phyloP scores from a whole-genome alignment of 306 rosid genomes.

The Astragalus glycyphyllos region DNA sequence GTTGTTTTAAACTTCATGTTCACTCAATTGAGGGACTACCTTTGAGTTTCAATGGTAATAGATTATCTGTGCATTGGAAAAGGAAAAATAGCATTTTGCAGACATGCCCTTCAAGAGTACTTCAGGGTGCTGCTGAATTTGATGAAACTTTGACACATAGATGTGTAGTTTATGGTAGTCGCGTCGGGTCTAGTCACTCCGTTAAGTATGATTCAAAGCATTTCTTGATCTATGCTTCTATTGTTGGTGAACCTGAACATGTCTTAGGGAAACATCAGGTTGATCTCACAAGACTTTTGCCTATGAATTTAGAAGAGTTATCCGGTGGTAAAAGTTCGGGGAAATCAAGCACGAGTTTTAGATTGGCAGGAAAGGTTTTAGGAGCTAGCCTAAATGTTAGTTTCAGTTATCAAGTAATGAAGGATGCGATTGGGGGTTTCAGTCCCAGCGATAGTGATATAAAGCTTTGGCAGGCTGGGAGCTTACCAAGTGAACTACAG shows the following conservation, averaged over 20 bases:
- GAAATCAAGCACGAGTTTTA: conserved; percentile 78
- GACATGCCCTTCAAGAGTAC: conserved; percentile 56
- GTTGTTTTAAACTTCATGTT: conserved; percentile 69
- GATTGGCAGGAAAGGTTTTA: conserved; percentile 68
- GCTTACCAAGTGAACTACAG: conserved; percentile 33
- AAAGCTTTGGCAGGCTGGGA: conserved; percentile 39
- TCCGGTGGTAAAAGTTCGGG: conserved; percentile 67
- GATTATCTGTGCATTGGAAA: conserved; percentile 67
- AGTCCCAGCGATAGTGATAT: conserved; percentile 34
- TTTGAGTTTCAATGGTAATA: conserved; percentile 52
- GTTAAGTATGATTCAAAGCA: conserved; percentile 66
- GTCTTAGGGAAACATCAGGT: conserved; percentile 67
- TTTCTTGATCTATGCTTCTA: conserved; percentile 59
- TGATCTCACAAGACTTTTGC: conserved; percentile 77
- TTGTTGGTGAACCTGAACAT: conserved; percentile 57
- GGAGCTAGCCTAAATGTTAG: conserved; percentile 78
- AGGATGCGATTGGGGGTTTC: conserved; percentile 42
- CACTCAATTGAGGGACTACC: conserved; percentile 75
- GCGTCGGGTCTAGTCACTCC: conserved; percentile 51
- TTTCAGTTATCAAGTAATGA: conserved; percentile 67
- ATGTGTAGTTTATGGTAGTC: conserved; percentile 67
- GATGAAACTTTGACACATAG: conserved; percentile 64
- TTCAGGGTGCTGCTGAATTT: conserved; percentile 59
- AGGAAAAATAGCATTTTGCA: conserved; percentile 59
- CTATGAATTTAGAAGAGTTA: conserved; percentile 67